A percentile compares a stretch with the other conserved stretches of the same genome.
Conservation (phyloP, 1,139 yeast species). For the Spathaspora sp. region DNA sequence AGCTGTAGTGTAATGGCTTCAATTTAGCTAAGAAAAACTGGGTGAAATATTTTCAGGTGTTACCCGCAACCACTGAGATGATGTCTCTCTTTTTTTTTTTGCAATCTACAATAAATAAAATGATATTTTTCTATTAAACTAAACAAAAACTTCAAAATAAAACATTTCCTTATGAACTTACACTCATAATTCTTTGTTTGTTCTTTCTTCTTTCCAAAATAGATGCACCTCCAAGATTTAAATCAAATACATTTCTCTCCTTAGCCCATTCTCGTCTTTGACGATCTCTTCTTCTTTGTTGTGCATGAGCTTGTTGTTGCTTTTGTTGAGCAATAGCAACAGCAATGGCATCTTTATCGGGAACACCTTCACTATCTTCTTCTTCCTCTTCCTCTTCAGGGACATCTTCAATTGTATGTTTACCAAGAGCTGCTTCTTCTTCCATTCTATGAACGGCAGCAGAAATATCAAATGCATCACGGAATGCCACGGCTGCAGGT, state of each 20-base stretch:
- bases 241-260: conserved; percentile 51
- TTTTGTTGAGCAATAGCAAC: conserved; percentile 1
- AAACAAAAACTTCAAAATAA: neutral
- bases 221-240: conserved; percentile 77
- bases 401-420: conserved; percentile 25
- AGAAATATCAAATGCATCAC: conserved; percentile 93
- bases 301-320: conserved; percentile 7
- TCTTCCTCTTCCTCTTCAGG: conserved; percentile 43
- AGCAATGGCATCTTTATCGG: neutral
- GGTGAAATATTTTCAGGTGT: neutral
- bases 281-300: conserved; percentile 13
- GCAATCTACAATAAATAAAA: neutral
- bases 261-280: conserved; percentile 5
- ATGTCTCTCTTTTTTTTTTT: neutral
- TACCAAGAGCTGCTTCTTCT: conserved; percentile 66
- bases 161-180: neutral
- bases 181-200: conserved; percentile 15
- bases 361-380: conserved; percentile 12
- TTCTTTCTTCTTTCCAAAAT: conserved; percentile 72
- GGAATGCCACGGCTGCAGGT: conserved; percentile 89
- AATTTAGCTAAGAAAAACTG: neutral
- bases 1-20: neutral
- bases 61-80: neutral
- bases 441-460: conserved; percentile 93
- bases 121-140: neutral